Evolutionary conservation across 2,329 filamentous ascomycete species (phyloP), one percentile per base, ranked within the genome.

Genomic region (Diplodia mutila): DNA sequence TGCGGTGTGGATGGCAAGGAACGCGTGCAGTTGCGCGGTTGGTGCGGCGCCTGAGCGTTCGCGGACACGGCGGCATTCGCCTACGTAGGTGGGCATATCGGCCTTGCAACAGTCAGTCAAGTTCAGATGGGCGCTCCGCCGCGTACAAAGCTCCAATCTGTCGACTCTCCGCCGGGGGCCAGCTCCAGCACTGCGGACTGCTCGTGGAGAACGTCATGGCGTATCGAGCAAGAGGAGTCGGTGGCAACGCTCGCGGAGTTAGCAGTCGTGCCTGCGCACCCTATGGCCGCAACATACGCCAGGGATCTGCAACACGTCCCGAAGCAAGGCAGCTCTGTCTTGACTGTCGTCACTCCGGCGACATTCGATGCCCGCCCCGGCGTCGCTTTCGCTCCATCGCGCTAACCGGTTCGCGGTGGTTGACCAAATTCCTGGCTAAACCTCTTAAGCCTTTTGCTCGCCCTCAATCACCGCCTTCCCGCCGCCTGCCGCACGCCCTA

Each of bases 261-360:
- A 46, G 42, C 42, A 46, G 42, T 46, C 42, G 42, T n/a, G 42
- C 32, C 32, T 34, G 32, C 32, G 32, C 32, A 11, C 32, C 32
- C 32, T 12, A 34, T 34, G 32, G 32, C 32, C 32, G 32, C 32
- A 12, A 34, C 32, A 12, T 29, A 11, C 32, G 32, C 32, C 34
- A 46, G 55, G n/a, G 55, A 42, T 59, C 55, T 27, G 55, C 55
- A 34, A 29, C 52, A 55, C 34, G 29, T 55, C 16, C 27, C 29
- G 18, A 57, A 42, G 11, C 54, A 57, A 34, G 54, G 54, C 54
- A 57, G 54, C 23, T 34, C 12, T 27, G 37, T 59, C 55, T 46
- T 14, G 55, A 46, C 21, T 59, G 37, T 46, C 55, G 55, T 59
- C 55, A 59, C 55, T 34, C 32, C 32, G 32, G 32, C 32, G 32